A percentile compares a stretch with the other conserved stretches of the same genome.
Evolutionary conservation across 345 rosid species (phyloP).

Genomic region (Eucalyptus urophylla): DNA sequence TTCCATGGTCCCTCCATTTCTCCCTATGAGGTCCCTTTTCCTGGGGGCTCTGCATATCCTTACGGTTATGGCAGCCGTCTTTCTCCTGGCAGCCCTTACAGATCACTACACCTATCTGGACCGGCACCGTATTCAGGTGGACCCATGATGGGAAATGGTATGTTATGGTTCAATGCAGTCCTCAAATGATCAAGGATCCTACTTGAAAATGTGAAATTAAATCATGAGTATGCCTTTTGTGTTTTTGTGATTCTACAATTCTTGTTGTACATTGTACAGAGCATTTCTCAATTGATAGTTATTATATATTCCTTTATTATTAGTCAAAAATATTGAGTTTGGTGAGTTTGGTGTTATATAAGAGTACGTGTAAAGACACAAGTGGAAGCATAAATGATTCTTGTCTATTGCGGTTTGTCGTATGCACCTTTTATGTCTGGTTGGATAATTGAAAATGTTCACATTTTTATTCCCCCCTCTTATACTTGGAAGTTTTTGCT

Average conservation of each 20-base stretch:
- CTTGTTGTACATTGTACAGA: neutral
- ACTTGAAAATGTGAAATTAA: neutral
- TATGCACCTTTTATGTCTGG: neutral
- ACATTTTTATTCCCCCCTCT: neutral
- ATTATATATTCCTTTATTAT: neutral
- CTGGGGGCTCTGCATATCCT: constrained; percentile 92
- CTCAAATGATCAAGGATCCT: neutral
- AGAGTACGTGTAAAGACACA: neutral
- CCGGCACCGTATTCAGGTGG: constrained; percentile 83
- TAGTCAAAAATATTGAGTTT: neutral
- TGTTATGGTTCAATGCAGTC: neutral
- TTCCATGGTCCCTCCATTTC: constrained; percentile 77
- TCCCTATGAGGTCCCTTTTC: constrained; percentile 77
- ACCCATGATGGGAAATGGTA: constrained; percentile 84
- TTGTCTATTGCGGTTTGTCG: neutral
- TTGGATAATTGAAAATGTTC: neutral
- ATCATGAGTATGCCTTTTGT: neutral
- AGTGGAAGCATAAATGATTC: neutral
- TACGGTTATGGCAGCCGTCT: constrained; percentile 66
- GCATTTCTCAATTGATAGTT: neutral
- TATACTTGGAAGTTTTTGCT: neutral
- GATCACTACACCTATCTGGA: constrained; percentile 73
- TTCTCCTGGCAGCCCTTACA: constrained; percentile 75
- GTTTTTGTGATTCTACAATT: neutral
- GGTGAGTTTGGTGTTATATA: neutral